Evolutionary conservation across 169 alveolate species (phyloP), one percentile per base, ranked within the genome.

Genomic region (Cryptosporidium bovis): DNA sequence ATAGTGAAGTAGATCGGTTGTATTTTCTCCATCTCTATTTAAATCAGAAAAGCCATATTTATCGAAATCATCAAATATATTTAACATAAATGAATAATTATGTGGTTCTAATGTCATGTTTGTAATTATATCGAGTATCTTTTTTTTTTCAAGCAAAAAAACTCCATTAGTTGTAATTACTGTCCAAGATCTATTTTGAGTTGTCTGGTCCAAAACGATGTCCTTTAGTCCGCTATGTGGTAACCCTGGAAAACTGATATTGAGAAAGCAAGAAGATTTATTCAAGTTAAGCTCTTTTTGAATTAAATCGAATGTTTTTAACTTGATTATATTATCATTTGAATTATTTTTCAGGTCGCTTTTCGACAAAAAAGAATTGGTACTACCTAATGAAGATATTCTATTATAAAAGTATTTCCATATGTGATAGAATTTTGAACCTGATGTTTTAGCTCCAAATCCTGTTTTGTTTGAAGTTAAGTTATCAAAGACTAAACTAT

Each of bases 171-270:
- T 77, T 36, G 87, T 58, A 27, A 77, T 24, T 65, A 77, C 51
- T 44, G 71, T 77, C 87, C 87, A 77, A 27, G 60, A 62, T 62
- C 87, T 56, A 16, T 62, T 46, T 34, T 77, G 66, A 15, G 87
- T 46, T 24, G 55, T 34, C 51, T 77, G 87, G 12, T 77, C 87
- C 18, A 77, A 50, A 16, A 62, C 20, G 31, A 77, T 27, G 65
- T 77, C 87, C n/a, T 44, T 60, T 3, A 77, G 71, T 44, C 87
- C 87, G 40, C 51, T 77, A 3, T 58, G 87, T 58, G 87, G 87
- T 58, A 36, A 60, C 40, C 33, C 36, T 4, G 87, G 87, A 56
- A 34, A 8, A 27, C 18, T 48, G 18, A 77, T 60, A 44, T 60
- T 60, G 44, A 62, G 27, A 24, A 36, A 18, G 13, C 46, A 60